phyloP scores from a whole-genome alignment of 2,329 filamentous ascomycete species.

The Sarocladium brachiariae region DNA sequence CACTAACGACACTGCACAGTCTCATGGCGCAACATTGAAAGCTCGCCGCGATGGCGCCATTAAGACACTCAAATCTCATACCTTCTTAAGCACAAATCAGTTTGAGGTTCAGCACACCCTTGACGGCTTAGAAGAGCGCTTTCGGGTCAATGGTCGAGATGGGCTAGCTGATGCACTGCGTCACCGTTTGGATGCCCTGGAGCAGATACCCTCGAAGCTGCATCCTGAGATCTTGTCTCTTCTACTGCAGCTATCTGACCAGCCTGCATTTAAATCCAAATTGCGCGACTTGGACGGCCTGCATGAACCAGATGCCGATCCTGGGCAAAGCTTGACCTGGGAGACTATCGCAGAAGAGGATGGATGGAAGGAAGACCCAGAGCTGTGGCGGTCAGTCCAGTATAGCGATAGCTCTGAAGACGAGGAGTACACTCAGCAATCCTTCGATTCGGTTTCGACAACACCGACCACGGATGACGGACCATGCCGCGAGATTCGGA shows the following conservation, averaged over 20 bases:
- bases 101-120: slow-evolving; percentile 63
- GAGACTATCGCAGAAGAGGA: slow-evolving; percentile 72
- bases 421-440: slow-evolving; percentile 21
- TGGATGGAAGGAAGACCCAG: slow-evolving; percentile 53
- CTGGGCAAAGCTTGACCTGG: slow-evolving; percentile 59
- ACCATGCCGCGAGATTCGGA: not conserved
- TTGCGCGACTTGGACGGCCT: slow-evolving; percentile 56
- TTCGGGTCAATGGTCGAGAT: slow-evolving; percentile 73
- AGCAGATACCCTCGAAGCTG: slow-evolving; percentile 46
- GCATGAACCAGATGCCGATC: slow-evolving; percentile 32
- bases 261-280: slow-evolving; percentile 64
- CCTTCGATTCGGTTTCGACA: slow-evolving; percentile 30
- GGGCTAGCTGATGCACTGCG: slow-evolving; percentile 67
- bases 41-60: slow-evolving; percentile 42
- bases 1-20: slow-evolving; percentile 16
- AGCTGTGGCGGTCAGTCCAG: slow-evolving; percentile 65
- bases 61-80: slow-evolving; percentile 46
- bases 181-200: slow-evolving; percentile 25
- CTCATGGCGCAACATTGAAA: slow-evolving; percentile 31
- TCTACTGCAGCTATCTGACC: slow-evolving; percentile 73
- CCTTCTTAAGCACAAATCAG: slow-evolving; percentile 62
- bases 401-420: slow-evolving; percentile 62
- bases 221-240: slow-evolving; percentile 74
- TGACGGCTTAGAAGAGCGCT: slow-evolving; percentile 76
- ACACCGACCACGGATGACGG: slow-evolving; percentile 23